These are phyloP conservation scores for Penicillium expansum DNA, from an alignment of 2,329 filamentous ascomycete genomes.

Conservation along the genomic window DNA sequence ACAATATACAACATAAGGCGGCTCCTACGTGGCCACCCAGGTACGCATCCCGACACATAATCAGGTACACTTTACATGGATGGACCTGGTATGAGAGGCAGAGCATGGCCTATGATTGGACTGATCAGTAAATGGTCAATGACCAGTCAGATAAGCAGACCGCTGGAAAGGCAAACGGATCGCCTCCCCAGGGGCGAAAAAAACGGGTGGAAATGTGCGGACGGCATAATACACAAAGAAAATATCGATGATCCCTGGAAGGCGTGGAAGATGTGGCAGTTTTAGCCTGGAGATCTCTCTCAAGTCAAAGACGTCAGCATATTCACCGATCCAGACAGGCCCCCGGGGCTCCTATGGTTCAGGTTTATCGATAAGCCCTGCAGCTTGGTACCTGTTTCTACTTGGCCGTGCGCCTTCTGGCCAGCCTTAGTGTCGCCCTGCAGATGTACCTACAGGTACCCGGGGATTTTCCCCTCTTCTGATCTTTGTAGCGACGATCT, in stretches of 20 bases:
- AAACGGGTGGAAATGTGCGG: neutral
- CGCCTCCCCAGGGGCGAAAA: slow-evolving; percentile 1
- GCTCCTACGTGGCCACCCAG: slow-evolving; percentile 16
- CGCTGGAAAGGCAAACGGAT: slow-evolving; percentile 23
- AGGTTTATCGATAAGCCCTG: slow-evolving; percentile 26
- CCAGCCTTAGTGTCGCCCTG: slow-evolving; percentile 2
- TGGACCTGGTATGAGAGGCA: slow-evolving; percentile 15
- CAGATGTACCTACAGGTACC: slow-evolving; percentile 27
- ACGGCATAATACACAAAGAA: neutral
- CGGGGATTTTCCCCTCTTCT: slow-evolving; percentile 7
- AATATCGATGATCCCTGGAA: neutral
- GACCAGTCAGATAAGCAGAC: slow-evolving; percentile 14
- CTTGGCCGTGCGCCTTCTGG: slow-evolving; percentile 15
- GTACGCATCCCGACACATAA: slow-evolving; percentile 9
- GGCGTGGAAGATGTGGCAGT: neutral
- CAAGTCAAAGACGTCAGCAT: slow-evolving; percentile 23
- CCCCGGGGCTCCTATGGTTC: too few species aligned
- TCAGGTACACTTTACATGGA: slow-evolving; percentile 19
- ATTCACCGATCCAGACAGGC: neutral
- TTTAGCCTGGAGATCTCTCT: neutral
- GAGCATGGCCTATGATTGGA: slow-evolving; percentile 11
- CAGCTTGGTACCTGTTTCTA: slow-evolving; percentile 25
- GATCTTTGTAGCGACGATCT: neutral
- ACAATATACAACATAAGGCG: neutral
- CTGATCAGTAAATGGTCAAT: neutral